Conservation (phyloP, 2,329 filamentous ascomycete species). For the Aspergillus persii region DNA sequence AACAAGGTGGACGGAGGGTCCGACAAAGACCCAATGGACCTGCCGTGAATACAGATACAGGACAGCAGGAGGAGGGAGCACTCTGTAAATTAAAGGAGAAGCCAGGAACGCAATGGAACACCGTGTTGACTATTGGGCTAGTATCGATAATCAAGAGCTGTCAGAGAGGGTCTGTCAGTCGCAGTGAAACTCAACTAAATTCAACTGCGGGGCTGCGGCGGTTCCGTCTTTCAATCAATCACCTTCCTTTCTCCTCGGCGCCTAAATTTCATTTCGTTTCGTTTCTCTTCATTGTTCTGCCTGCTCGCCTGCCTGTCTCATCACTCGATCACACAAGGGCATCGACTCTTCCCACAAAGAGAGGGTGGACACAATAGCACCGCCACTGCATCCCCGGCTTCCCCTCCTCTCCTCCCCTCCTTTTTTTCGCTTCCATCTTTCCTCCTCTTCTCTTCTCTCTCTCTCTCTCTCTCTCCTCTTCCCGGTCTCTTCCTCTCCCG, state of each 20-base stretch:
- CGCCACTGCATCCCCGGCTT: conserved; percentile 1
- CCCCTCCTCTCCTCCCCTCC: conserved; percentile 10
- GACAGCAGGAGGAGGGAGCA: no score
- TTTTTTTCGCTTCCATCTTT: conserved; percentile 7
- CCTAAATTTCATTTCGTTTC: conserved; percentile 14
- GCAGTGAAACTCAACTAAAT: not conserved
- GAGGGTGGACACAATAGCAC: not conserved
- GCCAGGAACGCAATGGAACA: no score
- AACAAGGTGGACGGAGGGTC: no score
- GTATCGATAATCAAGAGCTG: no score
- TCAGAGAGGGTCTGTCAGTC: not conserved
- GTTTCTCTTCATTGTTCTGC: not conserved
- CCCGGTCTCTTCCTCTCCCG: conserved; percentile 3
- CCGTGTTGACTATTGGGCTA: no score
- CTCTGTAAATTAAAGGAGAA: no score
- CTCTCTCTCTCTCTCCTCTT: conserved; percentile 5
- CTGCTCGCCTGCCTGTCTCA: not conserved
- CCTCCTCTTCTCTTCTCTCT: not conserved
- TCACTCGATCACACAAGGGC: not conserved
- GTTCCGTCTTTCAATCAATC: not conserved
- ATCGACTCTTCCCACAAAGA: not conserved
- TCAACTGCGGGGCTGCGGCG: not conserved
- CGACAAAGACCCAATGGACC: no score
- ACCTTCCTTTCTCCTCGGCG: not conserved
- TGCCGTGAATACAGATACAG: no score